Base-by-base conservation (phyloP, 2,329 filamentous ascomycete genomes). In the Botrytis fabae region DNA sequence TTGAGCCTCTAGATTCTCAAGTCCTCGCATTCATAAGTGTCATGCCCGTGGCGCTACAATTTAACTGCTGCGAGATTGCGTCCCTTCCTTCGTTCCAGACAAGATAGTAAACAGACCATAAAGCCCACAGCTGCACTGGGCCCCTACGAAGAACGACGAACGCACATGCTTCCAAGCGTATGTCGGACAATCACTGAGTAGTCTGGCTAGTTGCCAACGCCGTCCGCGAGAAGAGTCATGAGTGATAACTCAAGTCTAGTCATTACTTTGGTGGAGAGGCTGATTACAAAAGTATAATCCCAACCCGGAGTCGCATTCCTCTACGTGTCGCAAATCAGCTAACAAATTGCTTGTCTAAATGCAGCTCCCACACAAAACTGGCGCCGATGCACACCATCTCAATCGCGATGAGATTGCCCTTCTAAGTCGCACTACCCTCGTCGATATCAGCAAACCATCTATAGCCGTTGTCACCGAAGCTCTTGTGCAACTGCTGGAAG, bases 321-420 rank as follows among this genome's bases (percentile, higher is more conserved):
- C 25, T 70, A 63, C 38, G 59, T 70, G 61, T 57, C 74, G 70
- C 74, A 74, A 62, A 74, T 72, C 22, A 65, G 69, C 73, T 76
- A 69, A 76, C 51, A 14, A 73, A 48, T 62, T 25, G 74, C 44
- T 32, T 28, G 74, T 62, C 32, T 22, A 51, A 64, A 32, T 73
- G 32, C 66, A 90, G 89, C 86, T 91, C 72, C 89, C 89, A 72
- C 88, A 91, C 82, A 86, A 88, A 76, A 90, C 88, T 72, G 89
- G 89, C 78, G 87, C 85, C 73, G 85, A 85, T 73, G 83, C 84
- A 76, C 85, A 87, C 78, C 86, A 88, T 76, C 85, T 90, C 74
- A 82, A 84, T 73, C 86, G 88, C 78, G 90, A 92, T 81, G 88
- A 90, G 69, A 84, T 91, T 74, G 85, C 89, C 69, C 82, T 85